Evolutionary conservation across 768 basidiomycete genomes (phyloP), one percentile per base, ranked within the genome.

Genomic region (Hericium coralloides): DNA sequence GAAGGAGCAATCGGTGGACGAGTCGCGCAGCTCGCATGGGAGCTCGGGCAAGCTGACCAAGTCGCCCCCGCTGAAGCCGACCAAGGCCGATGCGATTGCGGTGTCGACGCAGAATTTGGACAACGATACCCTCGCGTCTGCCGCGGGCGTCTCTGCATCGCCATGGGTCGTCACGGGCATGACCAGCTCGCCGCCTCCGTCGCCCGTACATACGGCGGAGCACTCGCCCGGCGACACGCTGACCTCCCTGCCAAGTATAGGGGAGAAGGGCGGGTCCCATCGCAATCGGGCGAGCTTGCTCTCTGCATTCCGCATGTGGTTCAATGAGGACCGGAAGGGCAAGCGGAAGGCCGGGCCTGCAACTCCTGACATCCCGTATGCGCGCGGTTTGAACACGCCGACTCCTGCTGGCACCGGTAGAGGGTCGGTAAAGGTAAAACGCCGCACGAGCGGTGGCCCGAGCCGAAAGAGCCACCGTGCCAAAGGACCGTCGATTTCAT

Each of bases 311-410:
- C 81, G 91, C 48, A 77, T 86, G 59, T 93, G 95, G 91, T 95
- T 98, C 72, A 83, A 92, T 58, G 93, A 97, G 59, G 94, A 94
- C 60, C 78, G 80, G 61, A 93, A 91, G 67, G 85, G 92, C 4
- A 95, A 95, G 73, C 79, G 89, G 53, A 89, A 89, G 69, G 84
- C 67, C 26, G 50, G 50, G 17, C 52, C 20, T 41, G 49, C 54
- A 38, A 41, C 18, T 15, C 55, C 60, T 38, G 18, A 38, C 26
- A 15, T 56, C 56, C 20, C 59, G 48, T n/a, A 59, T 57, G 31
- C 60, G 57, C 38, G 23, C 49, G 49, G 49, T 31, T 15, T 49
- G n/a, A 15, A 18, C 15, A 23, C 15, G 7, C 18, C 49, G 49
- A 31, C 57, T 14, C 38, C 62, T 12, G 49, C 61, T 17, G 59